Base-by-base conservation (phyloP, 495 filamentous ascomycete genomes). In the Bryoglossum gracile region DNA sequence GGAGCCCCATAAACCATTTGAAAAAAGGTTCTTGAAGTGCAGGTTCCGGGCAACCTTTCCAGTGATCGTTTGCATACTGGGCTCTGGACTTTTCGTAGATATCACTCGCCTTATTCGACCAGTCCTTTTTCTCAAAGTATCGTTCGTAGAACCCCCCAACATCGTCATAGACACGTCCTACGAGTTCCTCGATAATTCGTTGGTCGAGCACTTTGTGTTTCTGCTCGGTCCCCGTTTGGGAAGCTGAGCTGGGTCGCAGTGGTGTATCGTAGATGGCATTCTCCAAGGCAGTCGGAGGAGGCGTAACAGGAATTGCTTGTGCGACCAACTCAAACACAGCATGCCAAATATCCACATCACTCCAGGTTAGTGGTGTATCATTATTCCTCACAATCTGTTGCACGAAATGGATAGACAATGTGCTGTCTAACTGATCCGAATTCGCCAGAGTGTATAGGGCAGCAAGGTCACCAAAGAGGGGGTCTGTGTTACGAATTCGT, bases 101-200 rank as follows among this genome's bases (percentile, higher is more conserved):
- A 52, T 52, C 48, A 48, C 53, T 52, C 42, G 48, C 53, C n/a
- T 56, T 56, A 34, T 56, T 51, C 25, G 48, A 46, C 53, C 53
- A 56, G 30, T 24, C 5, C 48, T 52, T 56, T 28, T 28, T 41
- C 36, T 56, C 48, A 30, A 61, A 61, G 54, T 57, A 62, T 48
- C 45, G 42, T 54, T 59, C 57, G 32, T 40, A 53, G 50, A 53
- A 40, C 9, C 56, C 48, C 46, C 57, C 42, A 30, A 53, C 48
- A 62, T 55, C 59, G 24, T 56, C 32, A 50, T 57, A 57, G 46
- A 55, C 53, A 32, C 52, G 44, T 30, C 59, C 54, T 43, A 48
- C 57, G 46, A 62, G 36, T 60, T 60, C 55, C 52, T 62, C 40
- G 41, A 61, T 51, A 35, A 62, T 59, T 35, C 60, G 55, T 48